These are phyloP conservation scores for Penicillium argentinense DNA, from an alignment of 495 filamentous ascomycete species.

Conservation along the genomic window DNA sequence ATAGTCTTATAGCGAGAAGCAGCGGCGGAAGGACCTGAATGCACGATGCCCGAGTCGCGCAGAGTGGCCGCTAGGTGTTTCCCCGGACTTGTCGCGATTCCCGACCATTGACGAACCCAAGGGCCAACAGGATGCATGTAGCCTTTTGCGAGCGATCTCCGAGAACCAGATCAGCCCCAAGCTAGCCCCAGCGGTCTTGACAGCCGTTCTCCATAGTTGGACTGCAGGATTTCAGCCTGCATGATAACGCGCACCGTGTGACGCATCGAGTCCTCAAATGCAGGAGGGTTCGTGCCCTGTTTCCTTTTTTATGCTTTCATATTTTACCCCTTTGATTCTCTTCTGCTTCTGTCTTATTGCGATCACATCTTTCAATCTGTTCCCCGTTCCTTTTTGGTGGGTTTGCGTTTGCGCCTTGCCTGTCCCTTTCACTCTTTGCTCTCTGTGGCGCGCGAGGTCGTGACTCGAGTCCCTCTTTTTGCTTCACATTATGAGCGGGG, in stretches of 20 bases:
- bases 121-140: too few species aligned
- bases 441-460: too few species aligned
- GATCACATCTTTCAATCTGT: neutral
- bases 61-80: neutral
- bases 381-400: too few species aligned
- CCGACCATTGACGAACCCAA: too few species aligned
- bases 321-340: neutral
- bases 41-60: constrained; percentile 19
- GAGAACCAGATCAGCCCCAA: neutral
- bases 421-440: too few species aligned
- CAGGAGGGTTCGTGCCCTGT: constrained; percentile 10
- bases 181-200: too few species aligned
- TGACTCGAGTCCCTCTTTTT: too few species aligned
- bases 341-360: neutral
- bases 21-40: neutral
- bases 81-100: neutral
- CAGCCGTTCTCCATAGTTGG: neutral
- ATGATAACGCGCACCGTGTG: constrained; percentile 14
- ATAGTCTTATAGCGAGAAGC: neutral
- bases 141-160: too few species aligned
- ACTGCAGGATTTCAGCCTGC: constrained; percentile 7
- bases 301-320: neutral
- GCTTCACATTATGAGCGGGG: constrained; percentile 15
- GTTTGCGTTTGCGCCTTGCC: too few species aligned
- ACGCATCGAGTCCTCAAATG: constrained; percentile 11